A percentile compares a stretch with the other conserved stretches of the same genome.
Conservation (phyloP, 2,329 filamentous ascomycete species). For the Pestalotiopsis sp. region DNA sequence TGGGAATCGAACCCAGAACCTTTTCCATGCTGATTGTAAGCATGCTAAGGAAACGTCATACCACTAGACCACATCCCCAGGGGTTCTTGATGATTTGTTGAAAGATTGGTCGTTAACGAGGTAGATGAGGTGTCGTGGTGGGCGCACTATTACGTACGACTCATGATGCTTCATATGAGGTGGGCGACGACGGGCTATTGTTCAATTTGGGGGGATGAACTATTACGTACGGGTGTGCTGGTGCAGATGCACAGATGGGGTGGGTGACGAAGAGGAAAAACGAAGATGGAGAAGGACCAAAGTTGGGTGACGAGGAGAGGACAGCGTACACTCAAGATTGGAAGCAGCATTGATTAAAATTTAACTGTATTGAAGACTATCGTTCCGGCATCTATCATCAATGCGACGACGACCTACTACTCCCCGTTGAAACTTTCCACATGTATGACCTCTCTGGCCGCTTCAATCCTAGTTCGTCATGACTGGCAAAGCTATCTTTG, state of each 20-base stretch:
- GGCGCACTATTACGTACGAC: background rate
- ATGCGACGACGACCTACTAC: background rate
- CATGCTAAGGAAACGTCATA: background rate
- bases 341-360: too few relatives aligned
- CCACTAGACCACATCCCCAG: background rate
- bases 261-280: too few relatives aligned
- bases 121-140: background rate
- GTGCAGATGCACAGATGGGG: too few relatives aligned
- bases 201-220: too few relatives aligned
- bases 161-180: background rate
- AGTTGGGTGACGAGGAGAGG: too few relatives aligned
- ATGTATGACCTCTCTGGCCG: background rate
- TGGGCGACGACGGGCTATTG: too few relatives aligned
- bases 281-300: too few relatives aligned
- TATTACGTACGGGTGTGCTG: too few relatives aligned
- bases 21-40: background rate
- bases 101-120: background rate
- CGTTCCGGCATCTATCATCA: background rate
- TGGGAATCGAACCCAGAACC: background rate
- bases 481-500: background rate
- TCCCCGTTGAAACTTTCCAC: background rate
- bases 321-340: too few relatives aligned
- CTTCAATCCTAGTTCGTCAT: background rate
- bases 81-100: background rate
- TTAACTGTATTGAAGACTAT: too few relatives aligned